Base-by-base conservation (phyloP, 2,329 filamentous ascomycete species). In the Ophiosphaerella korrae region DNA sequence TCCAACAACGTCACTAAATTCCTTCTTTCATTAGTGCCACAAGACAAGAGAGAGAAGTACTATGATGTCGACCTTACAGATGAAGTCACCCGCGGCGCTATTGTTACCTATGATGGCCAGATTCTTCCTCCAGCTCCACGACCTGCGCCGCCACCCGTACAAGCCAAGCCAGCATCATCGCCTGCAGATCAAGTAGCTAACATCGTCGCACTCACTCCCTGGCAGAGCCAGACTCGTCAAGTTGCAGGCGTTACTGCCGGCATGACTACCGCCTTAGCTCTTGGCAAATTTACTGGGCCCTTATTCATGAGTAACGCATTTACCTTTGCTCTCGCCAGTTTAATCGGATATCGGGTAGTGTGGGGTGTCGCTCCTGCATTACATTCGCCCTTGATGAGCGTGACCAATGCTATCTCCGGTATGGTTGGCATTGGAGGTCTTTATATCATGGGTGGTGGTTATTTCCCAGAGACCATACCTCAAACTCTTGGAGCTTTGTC, bases 1-100 rank as follows among this genome's bases (percentile, higher is more conserved):
- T 94, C 90, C 2, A 96, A 96, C 81, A 96, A 96, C 68, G 92
- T 96, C 64, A 92, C 88, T 60, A 96, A 96, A 69, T 88, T 92
- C 50, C 77, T 96, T 24, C 80, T 96, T 8, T 94, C 91, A 0
- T 90, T 96, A 80, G 75, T 86, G 1, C 89, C 90, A 1, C 83
- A 88, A 52, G 86, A 91, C 2, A 91, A 90, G 2, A 83, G 87
- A 54, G 87, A 92, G 1, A 91, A 90, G 57, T 82, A 87, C 33
- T 96, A 91, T 57, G 89, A 90, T 7, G 80, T 96, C 39, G 89
- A 95, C 62, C 78, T 95, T 3, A 82, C 84, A 0, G 92, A 96
- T 60, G 91, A 95, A 72, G 92, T 96, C 21, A 89, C 94, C 6
- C 86, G 92, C 31, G 89, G 90, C 16, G 84, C 90, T 0, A 93